These are phyloP conservation scores for Dioszegia aurantiaca DNA, from an alignment of 768 basidiomycete species.

Conservation along the genomic window DNA sequence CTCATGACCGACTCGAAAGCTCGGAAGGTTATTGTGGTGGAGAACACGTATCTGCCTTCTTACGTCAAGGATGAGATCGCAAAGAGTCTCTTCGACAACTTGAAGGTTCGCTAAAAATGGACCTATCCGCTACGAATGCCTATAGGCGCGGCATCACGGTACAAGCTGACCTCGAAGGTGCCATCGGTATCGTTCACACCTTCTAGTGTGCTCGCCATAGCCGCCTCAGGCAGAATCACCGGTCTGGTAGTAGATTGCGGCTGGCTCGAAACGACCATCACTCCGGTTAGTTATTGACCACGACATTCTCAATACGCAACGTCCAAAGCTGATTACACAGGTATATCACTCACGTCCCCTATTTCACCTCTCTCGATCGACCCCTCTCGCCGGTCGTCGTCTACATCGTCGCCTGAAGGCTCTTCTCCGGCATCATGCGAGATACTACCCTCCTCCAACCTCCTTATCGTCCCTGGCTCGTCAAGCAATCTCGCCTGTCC, in stretches of 20 bases:
- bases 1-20: constrained; percentile 91
- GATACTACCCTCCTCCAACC: constrained; percentile 76
- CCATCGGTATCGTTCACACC: constrained; percentile 92
- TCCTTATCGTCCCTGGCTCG: constrained; percentile 64
- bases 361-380: constrained; percentile 75
- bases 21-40: constrained; percentile 87
- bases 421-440: constrained; percentile 77
- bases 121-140: no score
- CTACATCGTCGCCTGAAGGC: constrained; percentile 74
- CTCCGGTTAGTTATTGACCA: constrained; percentile 64
- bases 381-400: constrained; percentile 81
- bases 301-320: constrained; percentile 9
- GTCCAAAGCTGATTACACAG: constrained; percentile 45
- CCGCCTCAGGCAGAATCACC: constrained; percentile 83
- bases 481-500: constrained; percentile 63
- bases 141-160: no score
- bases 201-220: constrained; percentile 76
- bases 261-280: constrained; percentile 78
- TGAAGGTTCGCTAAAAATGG: constrained; percentile 66
- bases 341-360: constrained; percentile 86
- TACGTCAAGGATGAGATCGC: constrained; percentile 86
- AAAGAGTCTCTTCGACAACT: constrained; percentile 79
- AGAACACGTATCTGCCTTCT: constrained; percentile 80
- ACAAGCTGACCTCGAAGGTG: constrained; percentile 58
- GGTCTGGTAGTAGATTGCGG: constrained; percentile 93